Percentiles rank a stretch among this genome's conserved stretches.
Conservation (phyloP, 805 yeast genomes). For the Metschnikowia lunata region DNA sequence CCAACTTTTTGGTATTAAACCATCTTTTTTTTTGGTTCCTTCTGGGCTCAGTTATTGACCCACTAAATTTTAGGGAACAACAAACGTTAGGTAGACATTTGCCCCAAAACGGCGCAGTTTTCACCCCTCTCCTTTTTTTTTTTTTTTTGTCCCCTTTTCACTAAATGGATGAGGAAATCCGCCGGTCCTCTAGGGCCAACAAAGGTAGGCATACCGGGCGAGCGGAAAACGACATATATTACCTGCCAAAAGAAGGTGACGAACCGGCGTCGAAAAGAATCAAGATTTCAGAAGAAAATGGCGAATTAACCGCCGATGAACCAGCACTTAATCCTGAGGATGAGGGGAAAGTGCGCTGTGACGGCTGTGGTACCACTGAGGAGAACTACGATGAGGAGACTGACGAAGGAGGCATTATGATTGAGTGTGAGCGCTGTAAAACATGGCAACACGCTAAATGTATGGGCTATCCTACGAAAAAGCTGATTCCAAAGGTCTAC, state of each 20-base stretch:
- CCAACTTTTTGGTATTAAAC: no score
- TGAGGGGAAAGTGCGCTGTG: constrained; percentile 50
- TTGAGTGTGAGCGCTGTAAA: constrained; percentile 60
- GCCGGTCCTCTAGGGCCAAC: constrained; percentile 36
- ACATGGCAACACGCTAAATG: constrained; percentile 74
- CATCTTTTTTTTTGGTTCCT: no score
- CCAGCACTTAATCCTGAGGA: background rate
- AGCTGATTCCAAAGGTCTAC: constrained; percentile 45
- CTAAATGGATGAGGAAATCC: constrained; percentile 12
- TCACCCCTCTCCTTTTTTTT: no score
- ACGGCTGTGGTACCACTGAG: constrained; percentile 57
- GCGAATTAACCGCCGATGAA: background rate
- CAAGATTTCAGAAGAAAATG: background rate
- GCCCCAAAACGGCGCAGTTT: no score
- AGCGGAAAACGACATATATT: constrained; percentile 20
- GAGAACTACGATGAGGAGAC: constrained; percentile 54
- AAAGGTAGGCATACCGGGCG: constrained; percentile 39
- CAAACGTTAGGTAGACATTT: no score
- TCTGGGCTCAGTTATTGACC: no score
- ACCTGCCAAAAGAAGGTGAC: constrained; percentile 4
- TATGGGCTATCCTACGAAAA: constrained; percentile 44
- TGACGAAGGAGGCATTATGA: constrained; percentile 53
- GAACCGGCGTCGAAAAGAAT: constrained; percentile 8
- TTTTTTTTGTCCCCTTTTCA: no score
- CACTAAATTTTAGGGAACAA: no score